Percentiles rank a stretch among this genome's conserved stretches.
phyloP scores from a whole-genome alignment of 331 rosid genomes.

The Stylosanthes scabra region DNA sequence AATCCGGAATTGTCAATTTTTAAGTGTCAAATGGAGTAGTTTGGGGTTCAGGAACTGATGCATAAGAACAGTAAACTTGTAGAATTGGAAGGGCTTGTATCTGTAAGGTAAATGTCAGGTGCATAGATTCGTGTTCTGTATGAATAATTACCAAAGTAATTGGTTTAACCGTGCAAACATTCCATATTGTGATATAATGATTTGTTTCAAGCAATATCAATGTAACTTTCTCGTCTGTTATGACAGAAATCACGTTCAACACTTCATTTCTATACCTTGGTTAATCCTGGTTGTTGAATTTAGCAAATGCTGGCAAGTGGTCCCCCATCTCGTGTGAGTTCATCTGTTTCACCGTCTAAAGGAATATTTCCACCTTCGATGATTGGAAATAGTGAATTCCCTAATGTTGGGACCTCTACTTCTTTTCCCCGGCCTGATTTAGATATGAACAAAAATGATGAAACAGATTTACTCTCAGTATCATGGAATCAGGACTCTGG shows the following conservation, averaged over 20 bases:
- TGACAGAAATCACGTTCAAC: slow-evolving; percentile 37
- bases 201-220: slow-evolving; percentile 35
- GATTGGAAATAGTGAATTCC: slow-evolving; percentile 49
- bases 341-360: slow-evolving; percentile 60
- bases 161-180: slow-evolving; percentile 5
- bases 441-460: slow-evolving; percentile 50
- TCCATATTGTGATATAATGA: slow-evolving; percentile 12
- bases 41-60: slow-evolving; percentile 1
- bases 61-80: slow-evolving; percentile 16
- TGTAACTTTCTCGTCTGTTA: slow-evolving; percentile 26
- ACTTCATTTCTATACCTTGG: slow-evolving; percentile 30
- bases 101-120: slow-evolving; percentile 11
- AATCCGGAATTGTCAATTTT: slow-evolving; percentile 6
- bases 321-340: slow-evolving; percentile 49
- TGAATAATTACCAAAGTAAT: slow-evolving; percentile 33
- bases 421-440: slow-evolving; percentile 49
- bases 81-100: slow-evolving; percentile 11
- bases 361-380: slow-evolving; percentile 63
- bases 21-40: slow-evolving; percentile 1
- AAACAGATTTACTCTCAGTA: slow-evolving; percentile 62
- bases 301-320: slow-evolving; percentile 44
- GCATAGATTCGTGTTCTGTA: not conserved
- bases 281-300: slow-evolving; percentile 35
- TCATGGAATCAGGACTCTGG: slow-evolving; percentile 94
- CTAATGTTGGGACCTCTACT: slow-evolving; percentile 60